phyloP scores from a whole-genome alignment of 495 filamentous ascomycete genomes.

The Astrothelium macrocarpum region DNA sequence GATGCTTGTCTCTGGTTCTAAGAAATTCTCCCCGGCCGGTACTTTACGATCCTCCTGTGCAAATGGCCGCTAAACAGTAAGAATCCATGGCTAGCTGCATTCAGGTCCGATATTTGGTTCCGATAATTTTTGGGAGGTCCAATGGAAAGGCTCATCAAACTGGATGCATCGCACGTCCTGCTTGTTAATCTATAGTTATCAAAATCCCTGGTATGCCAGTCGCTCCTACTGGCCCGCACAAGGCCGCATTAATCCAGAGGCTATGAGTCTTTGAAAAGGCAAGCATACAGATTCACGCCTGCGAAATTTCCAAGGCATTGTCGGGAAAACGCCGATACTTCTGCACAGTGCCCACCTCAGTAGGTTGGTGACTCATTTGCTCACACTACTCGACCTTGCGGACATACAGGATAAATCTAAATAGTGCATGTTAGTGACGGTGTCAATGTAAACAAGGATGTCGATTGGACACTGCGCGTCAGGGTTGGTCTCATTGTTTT shows the following conservation, averaged over 20 bases:
- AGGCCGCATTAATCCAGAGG: neutral
- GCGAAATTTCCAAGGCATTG: no score
- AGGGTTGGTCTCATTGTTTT: no score
- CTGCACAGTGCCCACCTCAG: no score
- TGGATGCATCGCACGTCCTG: neutral
- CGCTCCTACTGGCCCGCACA: neutral
- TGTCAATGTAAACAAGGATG: no score
- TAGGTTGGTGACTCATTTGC: no score
- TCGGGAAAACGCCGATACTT: no score
- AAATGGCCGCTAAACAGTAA: neutral
- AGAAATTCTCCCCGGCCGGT: neutral
- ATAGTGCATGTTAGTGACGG: no score
- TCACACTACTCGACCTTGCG: no score
- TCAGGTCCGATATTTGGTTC: neutral
- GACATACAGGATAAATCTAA: no score
- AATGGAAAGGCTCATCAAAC: neutral
- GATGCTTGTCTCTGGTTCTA: no score
- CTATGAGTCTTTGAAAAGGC: neutral
- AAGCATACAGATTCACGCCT: no score
- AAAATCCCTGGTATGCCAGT: neutral
- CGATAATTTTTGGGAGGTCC: neutral
- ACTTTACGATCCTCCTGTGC: neutral
- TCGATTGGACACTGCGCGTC: no score
- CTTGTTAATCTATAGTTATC: constrained; percentile 1
- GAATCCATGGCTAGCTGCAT: neutral